Percentiles rank a stretch among this genome's conserved stretches.
Conservation (phyloP, 306 rosid species). For the Trichosanthes truncata region DNA sequence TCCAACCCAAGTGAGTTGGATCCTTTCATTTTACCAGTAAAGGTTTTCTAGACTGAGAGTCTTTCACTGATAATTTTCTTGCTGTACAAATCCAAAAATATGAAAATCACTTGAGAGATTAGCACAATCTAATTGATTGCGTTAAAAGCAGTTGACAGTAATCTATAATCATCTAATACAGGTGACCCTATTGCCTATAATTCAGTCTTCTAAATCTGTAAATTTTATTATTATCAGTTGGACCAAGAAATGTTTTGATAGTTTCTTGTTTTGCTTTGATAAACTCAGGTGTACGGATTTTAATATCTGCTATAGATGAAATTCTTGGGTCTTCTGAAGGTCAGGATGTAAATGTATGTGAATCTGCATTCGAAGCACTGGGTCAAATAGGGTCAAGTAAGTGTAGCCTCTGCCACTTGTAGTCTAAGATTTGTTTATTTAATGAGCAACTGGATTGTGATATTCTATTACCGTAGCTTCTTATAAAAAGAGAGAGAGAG, state of each 20-base stretch:
- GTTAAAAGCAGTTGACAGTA: not conserved
- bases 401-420: slow-evolving; percentile 24
- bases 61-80: not conserved
- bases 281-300: slow-evolving; percentile 44
- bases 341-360: slow-evolving; percentile 58
- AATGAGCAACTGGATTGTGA: not conserved
- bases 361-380: slow-evolving; percentile 82
- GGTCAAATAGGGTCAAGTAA: slow-evolving; percentile 88
- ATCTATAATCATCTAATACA: not conserved
- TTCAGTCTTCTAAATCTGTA: not conserved
- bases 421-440: not conserved
- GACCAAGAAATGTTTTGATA: not conserved
- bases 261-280: slow-evolving; percentile 13
- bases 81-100: not conserved
- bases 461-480: not conserved
- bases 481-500: not conserved
- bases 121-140: not conserved
- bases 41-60: not conserved
- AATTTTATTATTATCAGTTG: not conserved
- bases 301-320: slow-evolving; percentile 55
- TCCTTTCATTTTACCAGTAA: not conserved
- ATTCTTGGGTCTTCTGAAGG: slow-evolving; percentile 45
- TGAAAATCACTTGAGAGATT: not conserved
- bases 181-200: not conserved
- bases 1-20: not conserved